Base-by-base conservation (phyloP, 2,329 filamentous ascomycete species). In the Fusarium gaditjirri region DNA sequence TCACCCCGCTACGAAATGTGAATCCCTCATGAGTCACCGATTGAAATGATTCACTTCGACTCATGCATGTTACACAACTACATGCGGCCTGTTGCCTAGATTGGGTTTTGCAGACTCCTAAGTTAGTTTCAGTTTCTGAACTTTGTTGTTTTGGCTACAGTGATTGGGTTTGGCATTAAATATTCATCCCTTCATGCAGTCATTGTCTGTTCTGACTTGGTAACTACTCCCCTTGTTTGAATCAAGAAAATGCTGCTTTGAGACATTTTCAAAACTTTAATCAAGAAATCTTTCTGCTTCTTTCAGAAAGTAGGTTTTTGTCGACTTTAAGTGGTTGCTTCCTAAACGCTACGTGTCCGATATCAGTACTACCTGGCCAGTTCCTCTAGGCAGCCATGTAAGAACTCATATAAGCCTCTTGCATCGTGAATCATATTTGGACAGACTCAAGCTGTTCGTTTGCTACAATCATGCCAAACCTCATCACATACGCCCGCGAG, bases 381-480 rank as follows among this genome's bases (percentile, higher is more conserved):
- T 12, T 23, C 2, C 19, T 27, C 21, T 8, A 49, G 53, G 53
- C 39, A 56, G 19, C 53, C 13, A 35, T 27, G 35, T 56, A 19
- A 8, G 19, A 35, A 6, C 23, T 47, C 29, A 35, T 49, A 35
- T 56, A 56, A 56, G 33, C 38, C 7, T 25, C 23, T 27, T 17
- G 2, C 39, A n/a, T 27, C 13, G n/a, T 47, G 13, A 33, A 17
- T 46, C 53, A 46, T 35, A 11, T 25, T 12, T 10, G 2, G 4
- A 2, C 23, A 35, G 16, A n/a, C n/a, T 21, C 6, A 27, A 46
- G 0, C 6, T 8, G 2, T 27, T 14, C 5, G 0, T 6, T 58
- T 31, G 1, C n/a, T 21, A 17, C 13, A 23, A 27, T 11, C 3
- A 58, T 44, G 31, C 0, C n/a, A 8, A 17, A 9, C 6, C 4